Conservation (phyloP, 805 yeast genomes). For the Saccharomycopsis olivae region DNA sequence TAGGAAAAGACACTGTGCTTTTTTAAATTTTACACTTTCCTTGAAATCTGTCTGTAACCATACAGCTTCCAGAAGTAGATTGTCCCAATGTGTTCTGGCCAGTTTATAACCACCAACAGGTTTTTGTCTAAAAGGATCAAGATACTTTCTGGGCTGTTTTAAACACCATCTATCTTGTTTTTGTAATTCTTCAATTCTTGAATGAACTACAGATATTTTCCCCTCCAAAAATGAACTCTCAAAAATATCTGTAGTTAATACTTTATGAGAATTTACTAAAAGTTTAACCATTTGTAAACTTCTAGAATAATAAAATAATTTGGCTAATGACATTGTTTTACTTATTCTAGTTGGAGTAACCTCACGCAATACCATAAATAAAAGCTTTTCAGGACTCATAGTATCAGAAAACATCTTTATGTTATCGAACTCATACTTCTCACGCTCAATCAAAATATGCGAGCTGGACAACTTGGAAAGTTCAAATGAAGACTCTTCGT, state of each 20-base stretch:
- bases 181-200: constrained; percentile 86
- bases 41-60: constrained; percentile 77
- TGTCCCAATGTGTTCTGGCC: constrained; percentile 52
- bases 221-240: constrained; percentile 85
- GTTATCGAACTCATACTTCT: no score
- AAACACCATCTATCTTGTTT: constrained; percentile 84
- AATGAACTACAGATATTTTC: constrained; percentile 77
- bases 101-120: neutral
- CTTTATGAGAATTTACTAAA: constrained; percentile 78
- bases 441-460: no score
- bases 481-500: constrained; percentile 16
- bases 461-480: constrained; percentile 14
- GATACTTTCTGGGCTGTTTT: constrained; percentile 64
- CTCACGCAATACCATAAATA: constrained; percentile 40
- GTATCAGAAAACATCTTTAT: constrained; percentile 17
- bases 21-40: constrained; percentile 58
- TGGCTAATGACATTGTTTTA: constrained; percentile 64
- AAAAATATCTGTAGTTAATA: constrained; percentile 72
- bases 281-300: constrained; percentile 76
- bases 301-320: constrained; percentile 77
- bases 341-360: constrained; percentile 42
- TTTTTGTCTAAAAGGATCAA: constrained; percentile 46
- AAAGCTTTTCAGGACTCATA: constrained; percentile 34
- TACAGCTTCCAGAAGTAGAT: constrained; percentile 61
- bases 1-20: constrained; percentile 56